Evolutionary conservation across 2,329 filamentous ascomycete species (phyloP).

Genomic region (Aspergillus glaucus): DNA sequence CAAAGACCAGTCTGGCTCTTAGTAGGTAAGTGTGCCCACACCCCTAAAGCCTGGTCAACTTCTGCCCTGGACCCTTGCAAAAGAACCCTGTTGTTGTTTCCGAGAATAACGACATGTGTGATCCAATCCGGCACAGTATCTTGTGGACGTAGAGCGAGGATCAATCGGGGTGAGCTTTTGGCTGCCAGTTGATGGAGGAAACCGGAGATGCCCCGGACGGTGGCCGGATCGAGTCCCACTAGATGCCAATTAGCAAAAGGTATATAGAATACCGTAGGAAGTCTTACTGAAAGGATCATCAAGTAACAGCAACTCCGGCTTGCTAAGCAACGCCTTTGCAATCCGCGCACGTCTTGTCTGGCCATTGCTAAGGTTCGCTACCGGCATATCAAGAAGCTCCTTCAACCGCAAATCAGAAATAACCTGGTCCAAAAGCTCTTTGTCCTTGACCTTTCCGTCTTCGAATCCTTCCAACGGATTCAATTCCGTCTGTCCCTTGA

Average conservation of each 20-base stretch:
- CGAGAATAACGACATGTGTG: slow-evolving; percentile 70
- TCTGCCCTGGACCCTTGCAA: slow-evolving; percentile 59
- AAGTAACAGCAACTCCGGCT: slow-evolving; percentile 74
- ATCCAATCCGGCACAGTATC: slow-evolving; percentile 87
- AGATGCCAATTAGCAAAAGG: slow-evolving; percentile 9
- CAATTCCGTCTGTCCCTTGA: slow-evolving; percentile 74
- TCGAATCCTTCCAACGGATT: slow-evolving; percentile 60
- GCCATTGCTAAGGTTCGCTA: slow-evolving; percentile 87
- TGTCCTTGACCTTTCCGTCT: slow-evolving; percentile 47
- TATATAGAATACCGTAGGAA: slow-evolving; percentile 1
- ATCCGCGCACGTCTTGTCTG: slow-evolving; percentile 84
- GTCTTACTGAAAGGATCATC: slow-evolving; percentile 79
- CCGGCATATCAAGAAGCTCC: slow-evolving; percentile 68
- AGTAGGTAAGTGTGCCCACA: slow-evolving; percentile 22
- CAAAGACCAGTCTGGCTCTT: background rate
- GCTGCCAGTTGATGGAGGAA: slow-evolving; percentile 64
- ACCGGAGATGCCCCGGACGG: slow-evolving; percentile 63
- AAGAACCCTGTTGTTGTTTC: slow-evolving; percentile 59
- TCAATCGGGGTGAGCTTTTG: slow-evolving; percentile 60
- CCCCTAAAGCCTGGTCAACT: slow-evolving; percentile 44
- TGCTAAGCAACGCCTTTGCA: slow-evolving; percentile 71
- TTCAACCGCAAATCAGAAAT: slow-evolving; percentile 63
- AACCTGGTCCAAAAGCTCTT: slow-evolving; percentile 54
- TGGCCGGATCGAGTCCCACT: slow-evolving; percentile 86
- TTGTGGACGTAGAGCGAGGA: slow-evolving; percentile 75